Percentiles rank a stretch among this genome's conserved stretches.
Conservation (phyloP, 352 stramenopile genomes). For the Phytophthora podocarpi region DNA sequence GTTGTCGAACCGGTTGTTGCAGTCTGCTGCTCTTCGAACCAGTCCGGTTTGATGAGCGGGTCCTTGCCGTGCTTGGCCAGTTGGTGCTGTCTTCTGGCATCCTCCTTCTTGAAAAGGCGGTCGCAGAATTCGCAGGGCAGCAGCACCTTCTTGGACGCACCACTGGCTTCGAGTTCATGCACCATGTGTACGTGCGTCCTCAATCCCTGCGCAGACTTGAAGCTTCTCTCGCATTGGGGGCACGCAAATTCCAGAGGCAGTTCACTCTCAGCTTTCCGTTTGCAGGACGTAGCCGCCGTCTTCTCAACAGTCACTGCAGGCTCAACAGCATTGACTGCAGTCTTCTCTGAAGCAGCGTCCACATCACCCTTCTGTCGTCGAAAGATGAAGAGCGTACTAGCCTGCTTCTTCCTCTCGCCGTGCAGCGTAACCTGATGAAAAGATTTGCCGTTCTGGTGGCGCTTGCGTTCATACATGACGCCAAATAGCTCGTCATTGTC, state of each 20-base stretch:
- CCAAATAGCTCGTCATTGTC: slow-evolving; percentile 42
- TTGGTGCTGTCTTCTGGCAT: slow-evolving; percentile 73
- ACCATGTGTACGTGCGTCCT: slow-evolving; percentile 86
- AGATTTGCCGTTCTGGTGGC: slow-evolving; percentile 88
- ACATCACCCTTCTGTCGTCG: slow-evolving; percentile 2
- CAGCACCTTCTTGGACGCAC: slow-evolving; percentile 16
- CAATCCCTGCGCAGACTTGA: slow-evolving; percentile 74
- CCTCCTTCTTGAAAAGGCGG: slow-evolving; percentile 77
- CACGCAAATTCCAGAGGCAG: slow-evolving; percentile 43
- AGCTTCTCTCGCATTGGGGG: slow-evolving; percentile 60
- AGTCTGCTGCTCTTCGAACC: slow-evolving; percentile 53
- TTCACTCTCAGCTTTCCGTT: slow-evolving; percentile 46
- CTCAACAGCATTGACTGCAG: not conserved
- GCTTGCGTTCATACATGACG: slow-evolving; percentile 78
- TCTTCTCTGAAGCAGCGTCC: not conserved
- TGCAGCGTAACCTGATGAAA: slow-evolving; percentile 82
- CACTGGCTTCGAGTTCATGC: slow-evolving; percentile 61
- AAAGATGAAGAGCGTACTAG: slow-evolving; percentile 73
- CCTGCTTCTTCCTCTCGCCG: slow-evolving; percentile 69
- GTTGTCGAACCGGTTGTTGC: not conserved
- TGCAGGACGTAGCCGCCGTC: slow-evolving; percentile 23
- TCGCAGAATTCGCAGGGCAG: slow-evolving; percentile 54
- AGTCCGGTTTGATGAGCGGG: slow-evolving; percentile 80
- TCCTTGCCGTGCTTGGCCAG: slow-evolving; percentile 85
- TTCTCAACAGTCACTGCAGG: not conserved